Conservation (phyloP, 2,329 filamentous ascomycete species). For the Cytospora piceae region DNA sequence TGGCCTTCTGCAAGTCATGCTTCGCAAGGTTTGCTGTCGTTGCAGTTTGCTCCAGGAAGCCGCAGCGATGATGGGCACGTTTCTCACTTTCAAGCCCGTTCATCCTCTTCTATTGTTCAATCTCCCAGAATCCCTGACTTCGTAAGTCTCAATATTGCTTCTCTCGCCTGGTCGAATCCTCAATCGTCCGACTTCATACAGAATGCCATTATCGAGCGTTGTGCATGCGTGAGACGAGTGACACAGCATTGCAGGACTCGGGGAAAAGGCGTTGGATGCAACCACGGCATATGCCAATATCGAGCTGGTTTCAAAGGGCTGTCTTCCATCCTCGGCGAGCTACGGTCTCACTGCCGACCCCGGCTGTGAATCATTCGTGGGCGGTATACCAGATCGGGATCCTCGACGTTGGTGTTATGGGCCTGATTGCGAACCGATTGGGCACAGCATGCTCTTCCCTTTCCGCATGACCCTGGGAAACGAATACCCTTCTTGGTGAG, state of each 20-base stretch:
- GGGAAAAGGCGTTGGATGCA: slow-evolving; percentile 1
- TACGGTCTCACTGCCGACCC: not conserved
- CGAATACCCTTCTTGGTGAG: slow-evolving; percentile 3
- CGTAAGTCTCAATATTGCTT: not conserved
- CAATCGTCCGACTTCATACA: not conserved
- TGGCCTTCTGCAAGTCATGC: not conserved
- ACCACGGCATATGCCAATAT: slow-evolving; percentile 24
- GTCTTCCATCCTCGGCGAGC: not conserved
- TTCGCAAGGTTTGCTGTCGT: not conserved
- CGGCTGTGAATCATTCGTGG: not conserved
- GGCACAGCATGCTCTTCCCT: slow-evolving; percentile 4
- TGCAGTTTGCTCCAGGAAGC: not conserved
- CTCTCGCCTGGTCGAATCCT: not conserved
- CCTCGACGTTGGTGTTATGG: slow-evolving; percentile 2
- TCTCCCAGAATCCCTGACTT: not conserved
- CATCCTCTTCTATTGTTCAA: not conserved
- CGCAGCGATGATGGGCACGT: not conserved
- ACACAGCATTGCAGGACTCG: slow-evolving; percentile 15
- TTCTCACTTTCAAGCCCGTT: not conserved
- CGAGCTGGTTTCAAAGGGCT: slow-evolving; percentile 6
- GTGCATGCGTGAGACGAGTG: not conserved
- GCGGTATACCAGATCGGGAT: slow-evolving; percentile 10
- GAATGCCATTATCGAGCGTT: not conserved
- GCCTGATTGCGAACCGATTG: slow-evolving; percentile 10
- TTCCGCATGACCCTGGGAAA: slow-evolving; percentile 10